These are phyloP conservation scores for Atalantia buxifolia DNA, from an alignment of 345 rosid genomes.

Conservation along the genomic window DNA sequence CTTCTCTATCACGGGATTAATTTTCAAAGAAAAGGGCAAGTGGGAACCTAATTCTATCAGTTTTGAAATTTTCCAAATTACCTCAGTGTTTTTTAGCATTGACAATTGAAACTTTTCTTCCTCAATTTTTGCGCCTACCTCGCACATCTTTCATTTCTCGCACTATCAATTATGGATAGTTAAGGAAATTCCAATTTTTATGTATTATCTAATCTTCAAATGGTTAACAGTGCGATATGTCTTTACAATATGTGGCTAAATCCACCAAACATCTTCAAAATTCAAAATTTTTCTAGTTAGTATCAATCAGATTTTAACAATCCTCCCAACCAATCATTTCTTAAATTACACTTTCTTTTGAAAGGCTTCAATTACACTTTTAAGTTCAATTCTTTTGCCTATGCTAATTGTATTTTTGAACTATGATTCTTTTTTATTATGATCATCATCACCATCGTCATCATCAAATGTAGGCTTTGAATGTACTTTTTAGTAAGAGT, in stretches of 20 bases:
- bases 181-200: neutral
- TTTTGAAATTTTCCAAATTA: neutral
- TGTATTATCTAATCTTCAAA: neutral
- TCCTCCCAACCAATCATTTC: neutral
- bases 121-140: neutral
- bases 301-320: neutral
- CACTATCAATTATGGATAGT: neutral
- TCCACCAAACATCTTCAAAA: neutral
- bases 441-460: neutral
- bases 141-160: neutral
- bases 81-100: neutral
- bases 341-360: too few species aligned
- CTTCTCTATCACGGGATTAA: neutral
- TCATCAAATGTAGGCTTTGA: neutral
- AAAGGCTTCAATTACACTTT: neutral
- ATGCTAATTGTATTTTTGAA: neutral
- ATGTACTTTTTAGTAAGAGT: too few species aligned
- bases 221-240: neutral
- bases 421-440: too few species aligned
- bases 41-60: neutral
- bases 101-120: neutral
- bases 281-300: neutral
- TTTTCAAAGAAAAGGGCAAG: neutral
- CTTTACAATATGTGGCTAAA: neutral
- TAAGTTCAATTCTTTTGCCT: neutral